Percentiles rank a stretch among this genome's conserved stretches.
Evolutionary conservation across 805 yeast species (phyloP).

Genomic region (Kluyveromyces lactis): DNA sequence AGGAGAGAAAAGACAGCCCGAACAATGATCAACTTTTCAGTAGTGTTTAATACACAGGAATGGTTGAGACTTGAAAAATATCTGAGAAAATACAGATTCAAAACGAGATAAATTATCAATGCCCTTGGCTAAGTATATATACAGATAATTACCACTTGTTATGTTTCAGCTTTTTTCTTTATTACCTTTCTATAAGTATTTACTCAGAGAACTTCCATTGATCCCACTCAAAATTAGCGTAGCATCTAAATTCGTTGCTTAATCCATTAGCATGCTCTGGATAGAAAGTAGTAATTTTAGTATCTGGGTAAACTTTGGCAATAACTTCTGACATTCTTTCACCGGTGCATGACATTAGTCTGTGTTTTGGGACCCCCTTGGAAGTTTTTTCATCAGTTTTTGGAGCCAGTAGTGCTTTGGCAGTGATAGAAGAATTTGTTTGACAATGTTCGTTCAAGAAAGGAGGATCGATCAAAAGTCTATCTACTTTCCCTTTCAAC

Average conservation of each 20-base stretch:
- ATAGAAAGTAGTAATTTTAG: constrained; percentile 52
- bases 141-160: no score
- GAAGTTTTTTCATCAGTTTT: constrained; percentile 34
- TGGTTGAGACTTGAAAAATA: no score
- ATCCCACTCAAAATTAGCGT: constrained; percentile 64
- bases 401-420: constrained; percentile 43
- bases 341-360: constrained; percentile 75
- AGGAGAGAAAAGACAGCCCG: no score
- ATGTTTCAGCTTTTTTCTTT: no score
- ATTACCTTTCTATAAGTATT: no score
- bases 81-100: no score
- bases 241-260: constrained; percentile 82
- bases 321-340: constrained; percentile 75
- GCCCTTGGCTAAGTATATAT: no score
- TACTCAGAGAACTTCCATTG: constrained; percentile 59
- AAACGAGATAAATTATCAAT: no score
- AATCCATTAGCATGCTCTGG: constrained; percentile 84
- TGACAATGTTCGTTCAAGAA: constrained; percentile 79
- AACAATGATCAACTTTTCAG: no score
- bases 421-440: constrained; percentile 56
- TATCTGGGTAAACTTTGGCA: constrained; percentile 51
- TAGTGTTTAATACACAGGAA: no score
- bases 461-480: constrained; percentile 82
- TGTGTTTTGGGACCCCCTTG: constrained; percentile 35
- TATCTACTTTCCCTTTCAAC: constrained; percentile 54